Evolutionary conservation across 2,329 filamentous ascomycete species (phyloP).

Genomic region (Diplodia mutila): DNA sequence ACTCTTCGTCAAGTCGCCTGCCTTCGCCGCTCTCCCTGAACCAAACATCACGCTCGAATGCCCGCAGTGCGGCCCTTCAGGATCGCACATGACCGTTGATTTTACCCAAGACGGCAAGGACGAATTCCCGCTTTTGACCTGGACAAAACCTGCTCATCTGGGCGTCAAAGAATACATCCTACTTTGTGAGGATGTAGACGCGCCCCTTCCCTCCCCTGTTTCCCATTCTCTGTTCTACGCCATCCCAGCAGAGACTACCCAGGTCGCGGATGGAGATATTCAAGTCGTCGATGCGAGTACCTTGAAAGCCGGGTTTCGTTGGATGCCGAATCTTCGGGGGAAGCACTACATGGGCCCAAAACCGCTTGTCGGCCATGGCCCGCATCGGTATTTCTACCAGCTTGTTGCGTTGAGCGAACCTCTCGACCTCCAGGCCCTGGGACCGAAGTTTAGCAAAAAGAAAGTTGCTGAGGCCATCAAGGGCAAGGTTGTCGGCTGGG

Average conservation of each 20-base stretch:
- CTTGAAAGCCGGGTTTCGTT: slow-evolving; percentile 53
- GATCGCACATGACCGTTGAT: slow-evolving; percentile 41
- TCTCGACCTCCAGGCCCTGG: slow-evolving; percentile 39
- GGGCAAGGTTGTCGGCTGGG: slow-evolving; percentile 57
- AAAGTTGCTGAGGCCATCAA: slow-evolving; percentile 50
- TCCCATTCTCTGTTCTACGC: slow-evolving; percentile 26
- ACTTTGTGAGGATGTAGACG: slow-evolving; percentile 28
- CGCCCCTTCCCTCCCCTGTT: slow-evolving; percentile 26
- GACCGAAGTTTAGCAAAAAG: slow-evolving; percentile 43
- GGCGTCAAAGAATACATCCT: slow-evolving; percentile 28
- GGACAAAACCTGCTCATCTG: slow-evolving; percentile 1
- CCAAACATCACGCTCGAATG: slow-evolving; percentile 47
- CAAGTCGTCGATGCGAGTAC: slow-evolving; percentile 18
- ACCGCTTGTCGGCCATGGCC: slow-evolving; percentile 56
- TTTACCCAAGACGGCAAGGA: slow-evolving; percentile 38
- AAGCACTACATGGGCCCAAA: slow-evolving; percentile 52
- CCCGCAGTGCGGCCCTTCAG: slow-evolving; percentile 47
- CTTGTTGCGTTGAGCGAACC: slow-evolving; percentile 53
- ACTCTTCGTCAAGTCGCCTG: slow-evolving; percentile 28
- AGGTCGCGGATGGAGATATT: slow-evolving; percentile 12
- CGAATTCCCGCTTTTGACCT: slow-evolving; percentile 25
- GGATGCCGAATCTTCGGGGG: slow-evolving; percentile 48
- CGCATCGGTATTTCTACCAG: slow-evolving; percentile 58
- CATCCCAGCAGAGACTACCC: slow-evolving; percentile 23
- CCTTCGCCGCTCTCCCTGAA: slow-evolving; percentile 40